Evolutionary conservation across 371 early-diverging fungal genomes (phyloP), one percentile per base, ranked within the genome.

Genomic region (Coemansia linderi): DNA sequence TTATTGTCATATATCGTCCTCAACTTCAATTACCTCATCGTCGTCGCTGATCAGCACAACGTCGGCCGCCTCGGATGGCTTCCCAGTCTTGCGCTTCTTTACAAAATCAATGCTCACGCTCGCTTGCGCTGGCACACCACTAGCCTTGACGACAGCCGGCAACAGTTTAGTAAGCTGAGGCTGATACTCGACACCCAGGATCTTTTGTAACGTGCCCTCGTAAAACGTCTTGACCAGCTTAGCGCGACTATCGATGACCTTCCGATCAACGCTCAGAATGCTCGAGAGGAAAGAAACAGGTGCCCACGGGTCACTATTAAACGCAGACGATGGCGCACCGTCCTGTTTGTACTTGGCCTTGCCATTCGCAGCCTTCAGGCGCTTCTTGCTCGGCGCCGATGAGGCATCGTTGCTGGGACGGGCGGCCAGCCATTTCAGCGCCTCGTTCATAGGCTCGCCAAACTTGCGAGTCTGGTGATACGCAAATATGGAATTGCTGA

Each of bases 391-490:
- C 0, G 66, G 50, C 19, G n/a, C 60, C 3, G 37, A 57, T 3
- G 36, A 19, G n/a, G 13, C 8, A 9, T 36, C 36, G 10, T 19
- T 19, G 37, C 36, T 8, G 10, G 17, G 7, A 15, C 19, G 17
- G 0, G 19, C 36, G 7, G 57, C 57, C 36, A 36, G 36, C 57
- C 57, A 37, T n/a, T 56, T 59, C 27, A 80, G 70, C 7, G 71
- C 65, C 15, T 63, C 73, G 48, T 74, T 80, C 41, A 81, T 69
- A 13, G 81, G 73, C 66, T 70, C 64, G 17, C 81, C 81, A 15
- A 68, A 65, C 36, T 68, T 72, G 38, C 78, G 68, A 2, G 76
- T 81, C 69, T 82, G 83, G 65, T 76, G 78, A 68, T 82, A 83
- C 1, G 71, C 71, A 59, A 70, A 81, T 1, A 85, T 80, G 1